Evolutionary conservation across 2,329 filamentous ascomycete genomes (phyloP).

Genomic region (Penicillium sp.): DNA sequence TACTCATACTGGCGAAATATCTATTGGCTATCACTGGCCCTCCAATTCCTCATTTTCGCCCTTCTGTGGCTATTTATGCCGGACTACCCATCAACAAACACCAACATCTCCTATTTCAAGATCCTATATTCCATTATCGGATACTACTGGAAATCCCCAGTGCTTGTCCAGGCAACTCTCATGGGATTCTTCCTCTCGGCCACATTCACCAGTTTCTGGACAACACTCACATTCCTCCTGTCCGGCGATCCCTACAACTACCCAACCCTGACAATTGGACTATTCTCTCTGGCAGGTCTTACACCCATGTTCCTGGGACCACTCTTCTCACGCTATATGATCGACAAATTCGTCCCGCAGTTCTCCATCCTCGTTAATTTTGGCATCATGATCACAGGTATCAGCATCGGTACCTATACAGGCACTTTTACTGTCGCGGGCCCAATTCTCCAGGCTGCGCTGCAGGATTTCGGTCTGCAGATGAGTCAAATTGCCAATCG

Average conservation of each 20-base stretch:
- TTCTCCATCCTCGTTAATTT: slow-evolving; percentile 66
- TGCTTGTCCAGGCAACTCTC: slow-evolving; percentile 67
- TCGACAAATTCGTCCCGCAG: slow-evolving; percentile 67
- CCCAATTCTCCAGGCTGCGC: slow-evolving; percentile 68
- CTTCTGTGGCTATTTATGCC: slow-evolving; percentile 73
- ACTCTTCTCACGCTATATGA: slow-evolving; percentile 66
- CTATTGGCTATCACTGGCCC: slow-evolving; percentile 72
- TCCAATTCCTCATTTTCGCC: slow-evolving; percentile 65
- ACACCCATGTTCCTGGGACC: slow-evolving; percentile 66
- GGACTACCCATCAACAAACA: slow-evolving; percentile 75
- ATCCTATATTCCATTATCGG: slow-evolving; percentile 64
- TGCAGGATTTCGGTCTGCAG: slow-evolving; percentile 70
- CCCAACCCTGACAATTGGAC: slow-evolving; percentile 64
- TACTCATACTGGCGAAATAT: slow-evolving; percentile 73
- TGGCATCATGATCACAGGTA: slow-evolving; percentile 57
- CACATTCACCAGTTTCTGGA: slow-evolving; percentile 68
- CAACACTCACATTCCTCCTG: slow-evolving; percentile 75
- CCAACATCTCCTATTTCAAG: slow-evolving; percentile 61
- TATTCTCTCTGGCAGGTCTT: slow-evolving; percentile 77
- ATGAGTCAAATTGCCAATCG: slow-evolving; percentile 69
- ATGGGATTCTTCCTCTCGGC: slow-evolving; percentile 62
- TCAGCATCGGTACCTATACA: slow-evolving; percentile 66
- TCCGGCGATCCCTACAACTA: slow-evolving; percentile 68
- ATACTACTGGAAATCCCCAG: slow-evolving; percentile 63
- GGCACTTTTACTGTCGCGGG: slow-evolving; percentile 66